Evolutionary conservation across 768 basidiomycete genomes (phyloP).

Genomic region (Galerina marginata): DNA sequence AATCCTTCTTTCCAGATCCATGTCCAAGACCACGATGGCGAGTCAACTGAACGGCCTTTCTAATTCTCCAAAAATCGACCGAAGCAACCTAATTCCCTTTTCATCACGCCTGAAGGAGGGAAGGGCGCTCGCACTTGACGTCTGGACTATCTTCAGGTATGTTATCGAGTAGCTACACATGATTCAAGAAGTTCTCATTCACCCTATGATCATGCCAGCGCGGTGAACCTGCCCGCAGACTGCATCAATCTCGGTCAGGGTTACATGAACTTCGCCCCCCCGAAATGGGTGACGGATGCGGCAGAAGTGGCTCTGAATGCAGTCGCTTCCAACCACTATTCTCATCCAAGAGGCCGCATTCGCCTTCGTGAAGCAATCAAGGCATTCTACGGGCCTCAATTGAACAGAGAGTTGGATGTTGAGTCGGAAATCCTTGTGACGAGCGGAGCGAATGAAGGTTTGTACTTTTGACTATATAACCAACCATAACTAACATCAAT

Average conservation of each 20-base stretch:
- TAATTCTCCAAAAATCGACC: conserved; percentile 32
- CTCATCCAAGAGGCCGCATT: conserved; percentile 87
- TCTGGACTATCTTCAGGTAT: conserved; percentile 92
- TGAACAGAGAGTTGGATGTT: conserved; percentile 73
- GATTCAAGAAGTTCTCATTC: conserved; percentile 12
- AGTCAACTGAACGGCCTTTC: conserved; percentile 2
- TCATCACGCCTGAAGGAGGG: conserved; percentile 78
- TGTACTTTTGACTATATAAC: neutral
- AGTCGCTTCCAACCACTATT: conserved; percentile 82
- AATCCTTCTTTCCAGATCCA: conserved; percentile 7
- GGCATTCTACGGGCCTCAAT: conserved; percentile 73
- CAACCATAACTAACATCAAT: conserved; percentile 11
- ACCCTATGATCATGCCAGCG: conserved; percentile 50
- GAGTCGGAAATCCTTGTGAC: conserved; percentile 93
- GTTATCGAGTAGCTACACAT: conserved; percentile 24
- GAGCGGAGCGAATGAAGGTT: conserved; percentile 97
- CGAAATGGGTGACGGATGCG: conserved; percentile 76
- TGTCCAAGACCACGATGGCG: conserved; percentile 9
- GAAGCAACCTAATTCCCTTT: conserved; percentile 63
- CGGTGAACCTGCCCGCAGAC: conserved; percentile 84
- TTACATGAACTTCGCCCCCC: conserved; percentile 93
- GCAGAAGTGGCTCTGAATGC: conserved; percentile 69
- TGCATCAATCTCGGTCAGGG: conserved; percentile 96
- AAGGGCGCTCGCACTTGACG: conserved; percentile 80
- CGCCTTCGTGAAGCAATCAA: conserved; percentile 90